Percentiles rank a stretch among this genome's conserved stretches.
Conservation (phyloP, 768 basidiomycete genomes). For the Russula vinacea region DNA sequence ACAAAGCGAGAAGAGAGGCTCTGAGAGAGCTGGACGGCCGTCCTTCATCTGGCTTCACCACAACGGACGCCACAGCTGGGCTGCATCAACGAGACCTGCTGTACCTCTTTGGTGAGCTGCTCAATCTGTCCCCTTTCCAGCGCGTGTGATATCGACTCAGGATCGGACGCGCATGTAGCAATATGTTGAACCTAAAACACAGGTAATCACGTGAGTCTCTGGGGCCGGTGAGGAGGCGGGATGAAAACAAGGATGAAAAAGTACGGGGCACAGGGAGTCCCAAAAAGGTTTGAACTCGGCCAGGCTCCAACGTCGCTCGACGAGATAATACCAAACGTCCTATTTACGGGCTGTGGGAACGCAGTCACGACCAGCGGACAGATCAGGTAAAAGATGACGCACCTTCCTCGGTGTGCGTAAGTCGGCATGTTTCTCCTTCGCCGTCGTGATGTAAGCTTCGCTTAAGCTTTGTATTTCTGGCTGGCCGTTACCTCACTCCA, state of each 20-base stretch:
- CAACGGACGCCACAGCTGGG: slow-evolving; percentile 4
- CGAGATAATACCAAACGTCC: slow-evolving; percentile 28
- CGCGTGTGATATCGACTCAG: no score
- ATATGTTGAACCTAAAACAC: no score
- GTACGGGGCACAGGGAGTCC: slow-evolving; percentile 29
- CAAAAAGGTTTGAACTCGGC: slow-evolving; percentile 17
- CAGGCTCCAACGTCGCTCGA: slow-evolving; percentile 22
- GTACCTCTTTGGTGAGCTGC: no score
- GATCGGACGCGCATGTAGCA: no score
- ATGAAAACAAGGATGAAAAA: background rate
- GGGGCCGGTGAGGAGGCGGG: no score
- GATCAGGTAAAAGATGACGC: slow-evolving; percentile 11
- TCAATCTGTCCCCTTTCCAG: no score
- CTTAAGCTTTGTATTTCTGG: no score
- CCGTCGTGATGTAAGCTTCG: slow-evolving; percentile 41
- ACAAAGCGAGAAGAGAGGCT: no score
- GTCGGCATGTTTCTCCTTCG: slow-evolving; percentile 29
- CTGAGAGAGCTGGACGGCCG: background rate
- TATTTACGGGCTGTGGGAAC: background rate
- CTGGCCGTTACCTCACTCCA: slow-evolving; percentile 46
- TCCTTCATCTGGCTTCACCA: slow-evolving; percentile 4
- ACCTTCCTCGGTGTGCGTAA: no score
- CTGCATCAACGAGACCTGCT: slow-evolving; percentile 8
- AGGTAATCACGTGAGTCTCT: background rate
- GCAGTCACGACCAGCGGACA: background rate